Conservation (phyloP, 139 green algal genomes). For the Mychonastes homosphaera region DNA sequence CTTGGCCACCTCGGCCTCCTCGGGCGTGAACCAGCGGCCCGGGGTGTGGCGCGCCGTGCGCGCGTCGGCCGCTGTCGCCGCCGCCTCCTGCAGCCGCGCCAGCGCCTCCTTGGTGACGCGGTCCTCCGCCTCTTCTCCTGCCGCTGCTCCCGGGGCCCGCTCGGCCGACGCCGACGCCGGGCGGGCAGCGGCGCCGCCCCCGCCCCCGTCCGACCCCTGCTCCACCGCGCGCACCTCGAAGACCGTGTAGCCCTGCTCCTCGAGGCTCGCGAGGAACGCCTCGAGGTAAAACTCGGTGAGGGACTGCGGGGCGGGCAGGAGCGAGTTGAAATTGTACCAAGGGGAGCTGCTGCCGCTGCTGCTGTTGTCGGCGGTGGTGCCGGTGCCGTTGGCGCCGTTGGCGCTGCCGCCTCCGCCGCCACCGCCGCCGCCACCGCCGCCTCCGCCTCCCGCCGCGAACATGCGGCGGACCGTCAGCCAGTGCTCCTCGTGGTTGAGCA, state of each 20-base stretch:
- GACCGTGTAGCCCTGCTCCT: constrained; percentile 62
- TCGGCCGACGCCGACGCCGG: background rate
- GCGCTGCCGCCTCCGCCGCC: no score
- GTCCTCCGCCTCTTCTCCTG: constrained; percentile 6
- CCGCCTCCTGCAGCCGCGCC: constrained; percentile 19
- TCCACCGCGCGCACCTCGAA: constrained; percentile 38
- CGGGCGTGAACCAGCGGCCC: constrained; percentile 13
- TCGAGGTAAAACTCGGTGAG: constrained; percentile 70
- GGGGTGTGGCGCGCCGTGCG: background rate
- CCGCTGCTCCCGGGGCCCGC: background rate
- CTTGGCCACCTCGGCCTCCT: no score
- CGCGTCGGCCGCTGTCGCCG: background rate
- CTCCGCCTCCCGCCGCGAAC: constrained; percentile 31
- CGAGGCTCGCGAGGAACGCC: constrained; percentile 54
- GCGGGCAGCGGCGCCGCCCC: background rate
- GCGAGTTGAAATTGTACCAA: constrained; percentile 83
- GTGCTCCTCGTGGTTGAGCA: constrained; percentile 45
- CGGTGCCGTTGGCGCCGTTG: no score
- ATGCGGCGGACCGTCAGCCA: constrained; percentile 72
- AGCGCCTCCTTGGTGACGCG: constrained; percentile 10
- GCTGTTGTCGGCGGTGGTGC: no score
- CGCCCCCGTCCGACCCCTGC: constrained; percentile 4
- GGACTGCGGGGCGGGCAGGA: constrained; percentile 59
- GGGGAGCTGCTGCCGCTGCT: no score
- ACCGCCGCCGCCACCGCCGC: no score